Evolutionary conservation across 1,284 basidiomycete species (phyloP).

Genomic region (Xanthoconium separans): DNA sequence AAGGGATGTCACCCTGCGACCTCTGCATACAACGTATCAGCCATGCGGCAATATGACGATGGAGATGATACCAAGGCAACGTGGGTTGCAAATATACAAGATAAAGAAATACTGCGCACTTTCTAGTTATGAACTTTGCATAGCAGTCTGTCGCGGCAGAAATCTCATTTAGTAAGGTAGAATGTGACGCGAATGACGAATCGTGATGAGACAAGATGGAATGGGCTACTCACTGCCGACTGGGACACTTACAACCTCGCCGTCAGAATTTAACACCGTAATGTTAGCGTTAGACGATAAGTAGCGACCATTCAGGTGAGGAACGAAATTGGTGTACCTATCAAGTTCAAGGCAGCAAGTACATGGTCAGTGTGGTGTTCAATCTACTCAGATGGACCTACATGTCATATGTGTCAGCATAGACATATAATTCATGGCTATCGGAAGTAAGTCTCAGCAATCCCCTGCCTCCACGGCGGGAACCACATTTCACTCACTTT

Average conservation of each 20-base stretch:
- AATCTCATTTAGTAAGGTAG: neutral
- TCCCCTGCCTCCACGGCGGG: neutral
- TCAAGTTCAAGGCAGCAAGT: neutral
- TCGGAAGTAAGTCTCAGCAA: slow-evolving; percentile 9
- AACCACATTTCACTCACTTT: slow-evolving; percentile 47
- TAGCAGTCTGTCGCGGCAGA: slow-evolving; percentile 47
- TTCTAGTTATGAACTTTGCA: slow-evolving; percentile 72
- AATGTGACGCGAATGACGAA: neutral
- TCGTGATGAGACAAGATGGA: neutral
- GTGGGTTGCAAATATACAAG: neutral
- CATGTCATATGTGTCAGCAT: slow-evolving; percentile 75
- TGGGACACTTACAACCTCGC: slow-evolving; percentile 52
- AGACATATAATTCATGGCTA: slow-evolving; percentile 84
- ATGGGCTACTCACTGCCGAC: slow-evolving; percentile 53
- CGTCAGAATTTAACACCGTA: slow-evolving; percentile 57
- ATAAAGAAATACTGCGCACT: slow-evolving; percentile 42
- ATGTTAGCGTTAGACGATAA: slow-evolving; percentile 86
- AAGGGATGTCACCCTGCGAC: slow-evolving; percentile 72
- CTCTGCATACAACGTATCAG: slow-evolving; percentile 39
- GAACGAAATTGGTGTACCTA: slow-evolving; percentile 73
- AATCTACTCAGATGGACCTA: slow-evolving; percentile 33
- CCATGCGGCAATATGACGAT: neutral
- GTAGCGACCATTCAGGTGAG: slow-evolving; percentile 71
- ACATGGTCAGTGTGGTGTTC: slow-evolving; percentile 9
- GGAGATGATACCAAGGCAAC: too few species aligned